Evolutionary conservation across 1,284 basidiomycete species (phyloP), one percentile per base, ranked within the genome.

Genomic region (Pseudomicrostroma phylloplanum): DNA sequence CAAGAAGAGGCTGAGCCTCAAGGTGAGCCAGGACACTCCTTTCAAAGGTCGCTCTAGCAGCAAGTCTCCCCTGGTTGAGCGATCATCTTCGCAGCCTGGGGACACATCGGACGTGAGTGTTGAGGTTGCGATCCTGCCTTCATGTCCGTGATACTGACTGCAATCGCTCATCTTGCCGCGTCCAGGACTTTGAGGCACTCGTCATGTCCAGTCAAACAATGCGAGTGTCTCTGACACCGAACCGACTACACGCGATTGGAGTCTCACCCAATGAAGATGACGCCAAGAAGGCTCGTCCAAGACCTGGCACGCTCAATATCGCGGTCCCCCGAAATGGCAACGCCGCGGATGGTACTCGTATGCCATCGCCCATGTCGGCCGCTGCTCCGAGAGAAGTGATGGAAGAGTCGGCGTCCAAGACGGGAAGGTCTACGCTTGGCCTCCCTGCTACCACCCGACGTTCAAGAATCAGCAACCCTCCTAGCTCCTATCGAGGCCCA

Each of bases 161-260:
- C 11, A 13, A 21, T 36, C 55, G 51, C 26, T 26, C n/a, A 3
- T 48, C 17, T n/a, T 48, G 3, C 30, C n/a, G 13, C 51, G 7
- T n/a, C 7, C 54, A 65, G 40, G 73, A 76, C 53, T 76, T 76
- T 46, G 73, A 76, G 51, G 70, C 72, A 6, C 63, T 74, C 51
- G 67, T 76, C 64, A 58, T 71, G 53, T 70, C 70, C 11, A 64
- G 66, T 15, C 67, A 72, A 62, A 76, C 71, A 6, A 73, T 73
- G 73, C 73, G 92, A 79, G 88, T 97, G 72, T 94, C 91, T 56
- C 83, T 96, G 64, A 97, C 93, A 30, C 93, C 93, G 0, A 76
- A 76, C 60, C 66, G 72, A 2, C 68, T 76, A 9, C 70, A 71
- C 17, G 71, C 72, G 21, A 74, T 74, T 48, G 72, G 74, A 57